Percentiles rank a stretch among this genome's conserved stretches.
Conservation (phyloP, 2,329 filamentous ascomycete genomes). For the Clarireedia paspali region DNA sequence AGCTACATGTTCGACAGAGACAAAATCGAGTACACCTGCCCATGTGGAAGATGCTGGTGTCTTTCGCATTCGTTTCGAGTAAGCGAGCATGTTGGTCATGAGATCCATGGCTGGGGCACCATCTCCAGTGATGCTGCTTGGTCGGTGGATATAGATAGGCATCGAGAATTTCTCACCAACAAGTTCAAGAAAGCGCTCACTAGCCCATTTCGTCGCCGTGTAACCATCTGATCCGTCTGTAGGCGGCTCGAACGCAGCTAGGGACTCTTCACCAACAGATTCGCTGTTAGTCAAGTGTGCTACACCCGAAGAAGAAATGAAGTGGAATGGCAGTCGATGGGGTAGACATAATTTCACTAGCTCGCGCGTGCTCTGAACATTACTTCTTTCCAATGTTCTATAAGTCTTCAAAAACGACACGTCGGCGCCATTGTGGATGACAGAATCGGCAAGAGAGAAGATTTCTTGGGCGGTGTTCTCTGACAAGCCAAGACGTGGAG, state of each 20-base stretch:
- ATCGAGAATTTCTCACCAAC: not conserved
- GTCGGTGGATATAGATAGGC: not conserved
- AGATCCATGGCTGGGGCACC: not conserved
- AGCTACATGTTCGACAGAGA: not conserved
- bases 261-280: too few relatives aligned
- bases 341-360: conserved; percentile 16
- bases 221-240: conserved; percentile 26
- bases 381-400: conserved; percentile 26
- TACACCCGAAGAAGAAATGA: conserved; percentile 29
- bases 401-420: conserved; percentile 33
- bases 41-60: not conserved
- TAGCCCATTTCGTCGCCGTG: conserved; percentile 30
- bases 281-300: too few relatives aligned
- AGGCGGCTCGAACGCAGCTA: too few relatives aligned
- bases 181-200: conserved; percentile 29
- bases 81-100: not conserved
- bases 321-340: conserved; percentile 30
- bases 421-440: conserved; percentile 46
- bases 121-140: not conserved
- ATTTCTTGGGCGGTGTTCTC: too few relatives aligned
- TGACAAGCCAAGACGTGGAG: not conserved
- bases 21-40: not conserved
- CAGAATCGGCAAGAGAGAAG: conserved; percentile 30
- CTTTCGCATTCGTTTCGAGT: not conserved
- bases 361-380: conserved; percentile 31